These are phyloP conservation scores for Calonectria ilicicola DNA, from an alignment of 2,329 filamentous ascomycete species.

Conservation along the genomic window DNA sequence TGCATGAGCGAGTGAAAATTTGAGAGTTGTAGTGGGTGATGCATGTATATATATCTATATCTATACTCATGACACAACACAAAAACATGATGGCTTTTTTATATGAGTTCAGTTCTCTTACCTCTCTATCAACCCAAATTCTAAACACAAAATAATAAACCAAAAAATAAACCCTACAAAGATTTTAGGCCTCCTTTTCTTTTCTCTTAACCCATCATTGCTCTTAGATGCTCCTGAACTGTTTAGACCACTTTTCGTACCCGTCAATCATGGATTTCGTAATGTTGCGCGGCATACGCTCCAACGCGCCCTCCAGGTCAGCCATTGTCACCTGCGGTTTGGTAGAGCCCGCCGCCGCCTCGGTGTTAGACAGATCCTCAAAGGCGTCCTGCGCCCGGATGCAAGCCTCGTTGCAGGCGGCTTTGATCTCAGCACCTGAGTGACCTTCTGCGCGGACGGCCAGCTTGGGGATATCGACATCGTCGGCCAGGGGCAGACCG, in stretches of 20 bases:
- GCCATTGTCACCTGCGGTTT: conserved; percentile 53
- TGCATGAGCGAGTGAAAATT: background rate
- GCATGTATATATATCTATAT: background rate
- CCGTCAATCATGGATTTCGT: conserved; percentile 68
- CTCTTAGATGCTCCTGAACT: conserved; percentile 47
- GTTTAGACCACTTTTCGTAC: conserved; percentile 68
- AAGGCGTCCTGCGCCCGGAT: conserved; percentile 55
- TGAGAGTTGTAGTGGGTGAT: background rate
- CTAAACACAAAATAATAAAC: background rate
- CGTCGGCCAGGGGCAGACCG: conserved; percentile 68
- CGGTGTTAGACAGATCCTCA: conserved; percentile 43
- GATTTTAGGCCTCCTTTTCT: background rate
- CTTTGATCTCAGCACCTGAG: conserved; percentile 84
- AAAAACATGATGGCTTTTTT: background rate
- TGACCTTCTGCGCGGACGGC: conserved; percentile 78
- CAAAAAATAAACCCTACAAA: background rate
- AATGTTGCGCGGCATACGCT: conserved; percentile 66
- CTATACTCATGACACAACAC: background rate
- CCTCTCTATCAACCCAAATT: background rate
- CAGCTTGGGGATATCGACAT: conserved; percentile 75
- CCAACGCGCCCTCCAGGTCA: conserved; percentile 58
- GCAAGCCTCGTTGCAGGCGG: conserved; percentile 61
- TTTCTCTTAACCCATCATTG: background rate
- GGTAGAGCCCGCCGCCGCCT: conserved; percentile 40
- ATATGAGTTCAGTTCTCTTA: background rate